Percentiles rank a stretch among this genome's conserved stretches.
These are phyloP conservation scores for Leccinum variicolor DNA, from an alignment of 768 basidiomycete genomes.

Conservation along the genomic window DNA sequence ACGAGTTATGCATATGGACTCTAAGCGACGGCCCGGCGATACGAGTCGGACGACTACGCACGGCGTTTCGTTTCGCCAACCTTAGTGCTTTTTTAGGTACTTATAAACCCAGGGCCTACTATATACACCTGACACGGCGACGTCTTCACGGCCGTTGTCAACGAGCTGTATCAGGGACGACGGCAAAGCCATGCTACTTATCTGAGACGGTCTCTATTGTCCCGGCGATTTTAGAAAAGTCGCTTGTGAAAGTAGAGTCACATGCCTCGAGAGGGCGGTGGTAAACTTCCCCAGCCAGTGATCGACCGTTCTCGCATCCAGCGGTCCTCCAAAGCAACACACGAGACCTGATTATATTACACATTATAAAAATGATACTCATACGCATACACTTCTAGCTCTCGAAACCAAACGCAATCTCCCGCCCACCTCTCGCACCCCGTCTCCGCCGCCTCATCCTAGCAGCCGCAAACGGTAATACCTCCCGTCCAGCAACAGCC, in stretches of 20 bases:
- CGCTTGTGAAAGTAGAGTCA: background rate
- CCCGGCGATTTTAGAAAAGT: background rate
- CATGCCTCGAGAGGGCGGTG: background rate
- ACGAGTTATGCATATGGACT: too few relatives aligned
- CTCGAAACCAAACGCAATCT: conserved; percentile 13
- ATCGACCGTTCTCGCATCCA: too few relatives aligned
- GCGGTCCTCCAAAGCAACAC: background rate
- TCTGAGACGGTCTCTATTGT: background rate
- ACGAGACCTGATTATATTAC: background rate
- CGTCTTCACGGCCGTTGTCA: too few relatives aligned
- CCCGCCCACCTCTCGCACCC: conserved; percentile 18
- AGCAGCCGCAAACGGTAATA: conserved; percentile 22
- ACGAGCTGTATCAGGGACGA: too few relatives aligned
- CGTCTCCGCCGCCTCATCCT: conserved; percentile 22
- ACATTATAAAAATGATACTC: background rate
- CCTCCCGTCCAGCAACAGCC: background rate
- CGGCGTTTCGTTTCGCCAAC: too few relatives aligned
- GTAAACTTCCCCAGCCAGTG: too few relatives aligned
- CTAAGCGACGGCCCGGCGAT: too few relatives aligned
- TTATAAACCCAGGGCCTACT: too few relatives aligned
- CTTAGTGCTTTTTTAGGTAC: too few relatives aligned
- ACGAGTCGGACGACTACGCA: too few relatives aligned
- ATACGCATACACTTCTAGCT: background rate
- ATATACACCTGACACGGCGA: too few relatives aligned
- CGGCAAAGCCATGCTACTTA: too few relatives aligned